phyloP scores from a whole-genome alignment of 2,329 filamentous ascomycete genomes.

The Microdochium paspali region DNA sequence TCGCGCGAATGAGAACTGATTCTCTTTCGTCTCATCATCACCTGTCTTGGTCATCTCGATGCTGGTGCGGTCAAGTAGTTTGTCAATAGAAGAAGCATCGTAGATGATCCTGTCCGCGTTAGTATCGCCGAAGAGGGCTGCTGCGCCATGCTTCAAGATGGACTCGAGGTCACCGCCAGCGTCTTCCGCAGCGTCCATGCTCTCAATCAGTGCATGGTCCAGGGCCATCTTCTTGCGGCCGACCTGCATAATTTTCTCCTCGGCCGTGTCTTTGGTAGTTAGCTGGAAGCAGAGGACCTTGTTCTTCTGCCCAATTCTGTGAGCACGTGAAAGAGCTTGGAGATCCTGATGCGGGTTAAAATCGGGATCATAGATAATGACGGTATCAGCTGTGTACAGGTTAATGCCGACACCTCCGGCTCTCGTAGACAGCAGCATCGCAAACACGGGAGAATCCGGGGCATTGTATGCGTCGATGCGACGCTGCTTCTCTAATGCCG shows the following conservation, averaged over 20 bases:
- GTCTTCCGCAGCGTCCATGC: constrained; percentile 77
- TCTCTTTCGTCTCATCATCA: constrained; percentile 58
- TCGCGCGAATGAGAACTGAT: constrained; percentile 79
- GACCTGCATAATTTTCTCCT: constrained; percentile 94
- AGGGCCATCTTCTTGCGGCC: constrained; percentile 93
- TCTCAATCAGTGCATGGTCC: constrained; percentile 89
- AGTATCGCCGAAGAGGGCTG: constrained; percentile 74
- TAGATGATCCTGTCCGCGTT: constrained; percentile 70
- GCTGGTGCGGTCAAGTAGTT: constrained; percentile 77
- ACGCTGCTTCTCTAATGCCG: constrained; percentile 81
- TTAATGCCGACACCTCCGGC: constrained; percentile 97
- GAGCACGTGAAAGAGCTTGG: constrained; percentile 86
- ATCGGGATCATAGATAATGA: constrained; percentile 94
- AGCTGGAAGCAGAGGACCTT: constrained; percentile 94
- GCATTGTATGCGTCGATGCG: constrained; percentile 91
- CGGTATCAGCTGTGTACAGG: constrained; percentile 89
- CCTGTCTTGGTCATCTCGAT: constrained; percentile 62
- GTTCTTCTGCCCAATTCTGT: constrained; percentile 92
- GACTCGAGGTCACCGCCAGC: constrained; percentile 73
- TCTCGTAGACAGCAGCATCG: constrained; percentile 85
- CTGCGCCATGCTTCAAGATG: constrained; percentile 79
- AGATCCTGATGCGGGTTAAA: constrained; percentile 98
- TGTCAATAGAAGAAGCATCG: constrained; percentile 74
- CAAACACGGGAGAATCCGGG: constrained; percentile 72
- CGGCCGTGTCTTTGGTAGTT: constrained; percentile 78